Base-by-base conservation (phyloP, 179 eudicot species). In the Carnegiea gigantea region DNA sequence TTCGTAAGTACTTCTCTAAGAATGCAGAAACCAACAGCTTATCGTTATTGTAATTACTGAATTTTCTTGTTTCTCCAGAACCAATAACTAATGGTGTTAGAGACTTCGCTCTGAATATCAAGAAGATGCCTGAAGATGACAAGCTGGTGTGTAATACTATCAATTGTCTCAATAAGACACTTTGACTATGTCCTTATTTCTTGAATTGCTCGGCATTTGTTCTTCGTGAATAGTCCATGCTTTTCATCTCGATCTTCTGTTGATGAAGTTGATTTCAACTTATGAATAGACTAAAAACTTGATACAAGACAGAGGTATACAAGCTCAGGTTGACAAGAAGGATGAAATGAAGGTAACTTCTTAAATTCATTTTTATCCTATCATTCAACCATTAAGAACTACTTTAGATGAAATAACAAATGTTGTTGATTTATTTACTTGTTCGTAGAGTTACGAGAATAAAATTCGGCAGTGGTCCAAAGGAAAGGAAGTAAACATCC, bases 401-500 rank as follows among this genome's bases (percentile, higher is more conserved):
- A 36, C 14, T 65, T 77, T 43, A 44, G 48, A 43, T n/a, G 48
- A 28, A 68, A 17, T n/a, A 68, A 13, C 36, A 13, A 38, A 40
- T 65, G 11, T 78, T 46, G 18, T 11, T 77, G 24, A 15, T 21
- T 1, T 70, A 40, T 53, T 21, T 64, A 77, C 64, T n/a, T 77
- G 33, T 20, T 72, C 86, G 75, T 89, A 96, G 98, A 84, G 77
- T 81, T 82, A 78, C 71, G 93, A 95, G 82, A 87, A 87, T 78
- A 95, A 93, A 77, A 87, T 96, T 78, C 82, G 53, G 17, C 85
- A 91, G 78, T 96, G 99, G 99, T 90, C 98, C 36, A 83, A 83
- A 73, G 99, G 97, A 76, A 96, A 92, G 89, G 95, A 91, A 88
- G 97, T 95, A 81, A 96, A 96, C 83, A 93, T 96, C 77, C 93